phyloP scores from a whole-genome alignment of 2,329 filamentous ascomycete species.

The Monosporascus sp. region DNA sequence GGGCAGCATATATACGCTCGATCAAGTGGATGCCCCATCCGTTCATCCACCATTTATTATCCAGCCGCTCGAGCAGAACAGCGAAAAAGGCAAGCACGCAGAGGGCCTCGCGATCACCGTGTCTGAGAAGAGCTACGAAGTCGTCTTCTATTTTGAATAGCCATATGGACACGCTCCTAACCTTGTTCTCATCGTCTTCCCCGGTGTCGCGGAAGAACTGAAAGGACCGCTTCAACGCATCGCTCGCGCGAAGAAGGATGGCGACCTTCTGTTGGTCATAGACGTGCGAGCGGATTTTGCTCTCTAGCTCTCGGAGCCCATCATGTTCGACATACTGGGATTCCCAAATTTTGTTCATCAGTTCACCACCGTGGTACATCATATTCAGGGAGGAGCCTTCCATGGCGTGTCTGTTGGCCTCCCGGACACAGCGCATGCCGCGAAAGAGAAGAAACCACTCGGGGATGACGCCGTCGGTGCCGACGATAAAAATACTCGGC shows the following conservation, averaged over 20 bases:
- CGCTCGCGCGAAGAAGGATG: conserved; percentile 9
- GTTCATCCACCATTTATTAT: conserved; percentile 24
- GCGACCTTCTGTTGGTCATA: conserved; percentile 8
- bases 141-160: conserved; percentile 15
- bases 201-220: conserved; percentile 8
- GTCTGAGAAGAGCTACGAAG: conserved; percentile 16
- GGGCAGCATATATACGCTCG: conserved; percentile 19
- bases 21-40: conserved; percentile 24
- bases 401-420: conserved; percentile 16
- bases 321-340: conserved; percentile 11
- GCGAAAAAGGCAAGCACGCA: conserved; percentile 23
- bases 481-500: conserved; percentile 30
- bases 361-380: conserved; percentile 23
- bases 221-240: conserved; percentile 15
- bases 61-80: conserved; percentile 23
- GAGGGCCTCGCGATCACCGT: conserved; percentile 15
- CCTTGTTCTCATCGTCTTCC: conserved; percentile 13
- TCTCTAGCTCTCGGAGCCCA: conserved; percentile 16
- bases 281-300: conserved; percentile 7
- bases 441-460: conserved; percentile 34
- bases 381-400: conserved; percentile 16
- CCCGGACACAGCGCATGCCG: conserved; percentile 29
- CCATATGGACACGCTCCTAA: conserved; percentile 17
- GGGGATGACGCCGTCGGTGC: conserved; percentile 26
- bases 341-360: conserved; percentile 14